Evolutionary conservation across 352 stramenopile genomes (phyloP).

Genomic region (Phytopythium aichiense): DNA sequence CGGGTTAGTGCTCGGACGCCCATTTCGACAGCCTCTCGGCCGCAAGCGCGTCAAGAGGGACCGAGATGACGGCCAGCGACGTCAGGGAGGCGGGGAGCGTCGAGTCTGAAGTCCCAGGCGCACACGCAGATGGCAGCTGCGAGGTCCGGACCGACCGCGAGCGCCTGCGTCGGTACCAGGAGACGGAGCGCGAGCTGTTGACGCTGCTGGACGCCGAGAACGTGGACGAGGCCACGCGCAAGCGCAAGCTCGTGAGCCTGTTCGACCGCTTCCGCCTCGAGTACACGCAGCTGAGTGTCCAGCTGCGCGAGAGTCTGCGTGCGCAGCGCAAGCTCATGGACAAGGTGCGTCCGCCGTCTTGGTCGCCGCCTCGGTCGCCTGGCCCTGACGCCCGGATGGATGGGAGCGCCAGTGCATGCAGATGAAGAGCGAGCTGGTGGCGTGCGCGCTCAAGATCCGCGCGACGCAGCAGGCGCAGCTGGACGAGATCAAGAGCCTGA

Average conservation of each 20-base stretch:
- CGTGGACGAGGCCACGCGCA: conserved; percentile 44
- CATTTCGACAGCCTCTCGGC: neutral
- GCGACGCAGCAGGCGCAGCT: conserved; percentile 57
- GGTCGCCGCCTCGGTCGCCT: neutral
- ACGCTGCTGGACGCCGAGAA: conserved; percentile 42
- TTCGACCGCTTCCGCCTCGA: conserved; percentile 67
- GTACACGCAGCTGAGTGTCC: conserved; percentile 52
- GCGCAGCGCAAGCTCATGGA: conserved; percentile 54
- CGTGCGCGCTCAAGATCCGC: conserved; percentile 48
- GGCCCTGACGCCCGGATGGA: neutral
- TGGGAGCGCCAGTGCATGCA: conserved; percentile 30
- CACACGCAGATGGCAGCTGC: neutral
- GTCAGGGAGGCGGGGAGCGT: neutral
- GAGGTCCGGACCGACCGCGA: conserved; percentile 24
- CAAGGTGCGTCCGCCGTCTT: conserved; percentile 25
- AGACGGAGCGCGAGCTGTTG: conserved; percentile 45
- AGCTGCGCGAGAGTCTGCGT: conserved; percentile 46
- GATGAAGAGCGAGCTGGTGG: conserved; percentile 69
- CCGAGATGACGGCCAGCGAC: neutral
- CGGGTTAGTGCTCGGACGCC: neutral
- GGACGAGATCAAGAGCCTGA: conserved; percentile 64
- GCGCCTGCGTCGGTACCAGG: conserved; percentile 31
- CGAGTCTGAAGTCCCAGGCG: neutral
- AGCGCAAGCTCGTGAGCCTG: conserved; percentile 53
- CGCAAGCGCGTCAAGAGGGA: neutral